Evolutionary conservation across 192 early-diverging fungal species (phyloP), one percentile per base, ranked within the genome.

Genomic region (Backusella psychrophila): DNA sequence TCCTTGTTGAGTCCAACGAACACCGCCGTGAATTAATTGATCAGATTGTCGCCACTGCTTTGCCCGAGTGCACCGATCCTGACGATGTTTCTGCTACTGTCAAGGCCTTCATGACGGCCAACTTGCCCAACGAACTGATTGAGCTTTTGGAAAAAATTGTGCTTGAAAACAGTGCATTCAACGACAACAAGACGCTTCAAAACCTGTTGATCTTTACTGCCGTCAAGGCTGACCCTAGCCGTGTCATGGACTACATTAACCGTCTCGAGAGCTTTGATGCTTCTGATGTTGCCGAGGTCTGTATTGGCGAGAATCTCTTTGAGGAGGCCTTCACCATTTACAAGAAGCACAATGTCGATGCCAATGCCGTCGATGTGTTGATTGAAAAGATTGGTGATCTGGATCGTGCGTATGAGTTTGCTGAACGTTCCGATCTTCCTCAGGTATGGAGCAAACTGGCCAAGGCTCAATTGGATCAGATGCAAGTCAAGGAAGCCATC

Each of bases 21-120:
- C 90, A 94, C 85, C 91, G 95, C 41, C 90, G 96, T 69, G 89
- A 93, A 75, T 81, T 99, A 41, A 92, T 99, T 85, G 98, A 99
- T 79, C 98, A 99, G 86, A 84, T 95, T 15, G 95, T 97, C 17
- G 93, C 90, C 5, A 92, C 94, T 42, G 96, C 95, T 29, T 86
- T 99, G 34, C 94, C 97, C 34, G 98, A 99, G 81, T 95, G 95
- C 38, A 91, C 91, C 65, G 98, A 98, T 74, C 98, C 98, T 33
- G 98, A 99, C 82, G 95, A 99, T 81, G 98, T 99, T 1, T 98
- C 98, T 17, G 88, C 96, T 68, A 94, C 97, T n/a, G 98, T 99
- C 69, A 98, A 98, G 87, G 97, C 98, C 0, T 99, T 99, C 75
- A 98, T 99, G 96, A 92, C 91, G n/a, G 97, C 98, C 36, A 94